Evolutionary conservation across 176 grass and related monocot species (phyloP), one percentile per base, ranked within the genome.

Genomic region (Elymus sibiricus): DNA sequence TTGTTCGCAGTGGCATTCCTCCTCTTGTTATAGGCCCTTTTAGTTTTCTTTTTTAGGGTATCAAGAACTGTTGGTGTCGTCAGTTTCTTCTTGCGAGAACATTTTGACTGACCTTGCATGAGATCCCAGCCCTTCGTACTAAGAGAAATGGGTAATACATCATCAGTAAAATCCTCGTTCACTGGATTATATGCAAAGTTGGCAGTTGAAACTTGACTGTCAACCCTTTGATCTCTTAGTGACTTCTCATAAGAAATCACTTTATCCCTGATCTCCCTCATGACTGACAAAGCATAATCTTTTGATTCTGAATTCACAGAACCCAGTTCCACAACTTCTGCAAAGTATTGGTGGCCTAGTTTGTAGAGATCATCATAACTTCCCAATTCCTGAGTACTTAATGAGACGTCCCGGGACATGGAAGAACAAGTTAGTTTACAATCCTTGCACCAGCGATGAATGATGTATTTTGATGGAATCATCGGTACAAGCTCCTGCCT

Each of bases 101-200:
- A 89, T 84, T 90, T 91, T 56, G 86, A 86, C 43, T 90, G 87
- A 43, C 76, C 68, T 85, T 92, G 90, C 42, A 84, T 86, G 74
- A 88, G 60, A 82, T 95, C 94, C 94, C 94, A 95, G n/a, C 91
- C 87, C 86, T 91, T 91, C 22, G 91, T 95, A 80, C 80, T 86
- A 39, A 93, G 86, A 46, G 90, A 90, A 79, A 92, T 92, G 39
- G 91, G 87, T 72, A 92, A 69, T 5, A 73, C 40, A 71, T 96
- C 89, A 87, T 93, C 94, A 63, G 86, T 89, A 64, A 96, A 95
- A 88, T 95, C 91, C 84, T 95, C 91, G 21, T 95, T 95, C 74
- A 95, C 90, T 82, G 92, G 87, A 80, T 93, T 91, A 82, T 95
- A 93, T 58, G 94, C 87, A 79, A 93, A 93, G 86, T 87, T 92